These are phyloP conservation scores for Colletotrichum horii DNA, from an alignment of 2,329 filamentous ascomycete genomes.

Conservation along the genomic window DNA sequence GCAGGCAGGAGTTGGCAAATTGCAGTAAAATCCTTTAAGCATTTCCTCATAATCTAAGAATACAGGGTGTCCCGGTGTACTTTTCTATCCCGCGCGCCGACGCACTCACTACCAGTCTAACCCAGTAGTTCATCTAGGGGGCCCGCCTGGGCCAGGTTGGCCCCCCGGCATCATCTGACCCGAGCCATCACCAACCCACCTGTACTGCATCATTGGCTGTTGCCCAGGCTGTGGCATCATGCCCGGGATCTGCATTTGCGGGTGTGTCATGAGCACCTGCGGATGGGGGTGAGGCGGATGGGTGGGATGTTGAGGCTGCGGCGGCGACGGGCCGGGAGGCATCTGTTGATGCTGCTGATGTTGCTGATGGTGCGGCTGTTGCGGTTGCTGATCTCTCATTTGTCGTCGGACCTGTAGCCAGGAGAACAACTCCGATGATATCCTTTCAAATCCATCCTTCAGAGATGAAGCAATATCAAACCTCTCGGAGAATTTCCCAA, in stretches of 20 bases:
- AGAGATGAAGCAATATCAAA: slow-evolving; percentile 64
- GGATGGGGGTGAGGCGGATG: slow-evolving; percentile 5
- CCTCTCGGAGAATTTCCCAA: slow-evolving; percentile 61
- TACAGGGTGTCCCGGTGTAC: not conserved
- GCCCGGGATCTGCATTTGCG: not conserved
- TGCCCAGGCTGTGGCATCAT: slow-evolving; percentile 14
- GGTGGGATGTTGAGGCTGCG: slow-evolving; percentile 8
- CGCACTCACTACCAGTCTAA: not conserved
- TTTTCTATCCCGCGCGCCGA: not conserved
- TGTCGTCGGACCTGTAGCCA: slow-evolving; percentile 45
- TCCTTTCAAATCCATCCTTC: slow-evolving; percentile 56
- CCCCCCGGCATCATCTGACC: slow-evolving; percentile 45
- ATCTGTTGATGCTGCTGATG: slow-evolving; percentile 29
- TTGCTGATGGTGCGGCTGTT: slow-evolving; percentile 27
- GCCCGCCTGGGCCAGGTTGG: not conserved
- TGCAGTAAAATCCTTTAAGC: not conserved
- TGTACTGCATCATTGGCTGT: slow-evolving; percentile 32
- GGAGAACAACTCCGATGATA: slow-evolving; percentile 50
- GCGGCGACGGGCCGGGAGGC: not conserved
- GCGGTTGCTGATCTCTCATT: slow-evolving; percentile 32
- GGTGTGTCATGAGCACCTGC: not conserved
- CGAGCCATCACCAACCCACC: slow-evolving; percentile 52
- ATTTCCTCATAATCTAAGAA: not conserved
- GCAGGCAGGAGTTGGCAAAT: no score
- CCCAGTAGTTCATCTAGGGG: not conserved